A percentile compares a stretch with the other conserved stretches of the same genome.
These are phyloP conservation scores for Noccaea bulbosa DNA, from an alignment of 345 rosid genomes.

Conservation along the genomic window DNA sequence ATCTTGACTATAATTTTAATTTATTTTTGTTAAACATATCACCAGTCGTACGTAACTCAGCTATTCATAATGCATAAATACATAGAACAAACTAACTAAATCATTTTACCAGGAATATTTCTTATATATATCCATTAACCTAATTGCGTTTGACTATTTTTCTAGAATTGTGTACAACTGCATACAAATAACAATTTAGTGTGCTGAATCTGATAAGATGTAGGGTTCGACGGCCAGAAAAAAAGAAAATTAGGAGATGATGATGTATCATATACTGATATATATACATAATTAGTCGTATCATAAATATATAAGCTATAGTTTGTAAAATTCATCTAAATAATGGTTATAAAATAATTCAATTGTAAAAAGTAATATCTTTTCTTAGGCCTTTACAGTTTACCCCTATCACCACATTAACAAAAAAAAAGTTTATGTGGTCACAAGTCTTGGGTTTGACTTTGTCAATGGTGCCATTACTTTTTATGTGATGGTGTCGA, in stretches of 20 bases:
- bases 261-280: not conserved
- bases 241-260: too few relatives aligned
- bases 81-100: not conserved
- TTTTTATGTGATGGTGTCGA: not conserved
- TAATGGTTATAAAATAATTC: not conserved
- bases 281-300: not conserved
- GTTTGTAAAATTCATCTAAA: too few relatives aligned
- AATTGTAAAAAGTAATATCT: not conserved
- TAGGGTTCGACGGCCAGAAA: too few relatives aligned
- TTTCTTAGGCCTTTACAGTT: not conserved
- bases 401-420: not conserved
- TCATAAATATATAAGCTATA: not conserved
- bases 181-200: not conserved
- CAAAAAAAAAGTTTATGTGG: not conserved
- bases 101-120: too few relatives aligned
- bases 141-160: not conserved
- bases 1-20: not conserved
- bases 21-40: not conserved
- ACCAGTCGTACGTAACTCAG: not conserved
- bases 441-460: conserved; percentile 15
- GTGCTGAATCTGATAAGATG: too few relatives aligned
- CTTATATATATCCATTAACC: not conserved
- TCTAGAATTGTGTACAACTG: not conserved
- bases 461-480: conserved; percentile 22
- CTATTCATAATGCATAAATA: not conserved